Base-by-base conservation (phyloP, 257 asterid genomes). In the Striga asiatica region DNA sequence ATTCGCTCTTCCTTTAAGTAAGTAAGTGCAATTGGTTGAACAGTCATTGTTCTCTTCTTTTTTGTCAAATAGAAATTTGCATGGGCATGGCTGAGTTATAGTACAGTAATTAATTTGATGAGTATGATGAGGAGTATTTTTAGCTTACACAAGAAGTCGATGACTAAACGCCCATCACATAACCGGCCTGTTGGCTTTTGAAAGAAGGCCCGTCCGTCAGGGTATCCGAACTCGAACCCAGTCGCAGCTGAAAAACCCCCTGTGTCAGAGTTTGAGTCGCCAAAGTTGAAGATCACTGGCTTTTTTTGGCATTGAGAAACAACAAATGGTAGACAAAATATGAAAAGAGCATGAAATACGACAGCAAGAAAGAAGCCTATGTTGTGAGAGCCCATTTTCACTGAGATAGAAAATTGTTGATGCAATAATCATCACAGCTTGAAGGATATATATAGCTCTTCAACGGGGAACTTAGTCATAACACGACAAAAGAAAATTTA, bases 211-310 rank as follows among this genome's bases (percentile, higher is more conserved):
- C 69, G 76, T 1, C 64, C 69, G 17, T 66, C 71, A 0, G 86
- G 75, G 61, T 67, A 66, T 19, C 70, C 80, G 16, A 65, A 61
- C 3, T 25, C 42, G 62, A 62, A 57, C 11, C 86, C 86, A 52
- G 8, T 60, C 19, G 65, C 65, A 43, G 68, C 69, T 0, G 78
- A 52, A 0, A n/a, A 49, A n/a, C 78, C 79, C 12, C 83, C 81
- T 0, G 77, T 80, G 58, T 80, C 81, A 4, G 87, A 79, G 57
- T 76, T 76, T 16, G 83, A 80, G 51, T 74, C 79, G 0, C 83
- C 81, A 17, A 74, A 80, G 68, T 76, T 80, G 66, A 76, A 64
- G 19, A 79, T 71, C 21, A 74, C 57, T 4, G 80, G 56, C 47
- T 60, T 61, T 28, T 54, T 62, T 29, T 47, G 64, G 54, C 76